Evolutionary conservation across 495 filamentous ascomycete species (phyloP).

Genomic region (Neurospora terricola): DNA sequence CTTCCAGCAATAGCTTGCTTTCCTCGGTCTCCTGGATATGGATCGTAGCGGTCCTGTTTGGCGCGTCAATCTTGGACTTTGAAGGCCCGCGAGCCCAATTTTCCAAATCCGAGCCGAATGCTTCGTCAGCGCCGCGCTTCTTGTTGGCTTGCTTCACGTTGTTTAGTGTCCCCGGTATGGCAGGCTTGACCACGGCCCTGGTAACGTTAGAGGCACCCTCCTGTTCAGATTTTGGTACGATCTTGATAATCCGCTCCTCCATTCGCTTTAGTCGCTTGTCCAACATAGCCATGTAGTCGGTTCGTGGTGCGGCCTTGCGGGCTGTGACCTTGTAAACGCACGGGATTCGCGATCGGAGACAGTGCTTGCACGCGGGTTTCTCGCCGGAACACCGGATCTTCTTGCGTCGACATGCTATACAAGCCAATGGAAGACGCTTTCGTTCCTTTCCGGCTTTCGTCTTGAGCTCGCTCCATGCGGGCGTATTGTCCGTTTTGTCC

Average conservation of each 20-base stretch:
- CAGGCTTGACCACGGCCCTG: conserved; percentile 71
- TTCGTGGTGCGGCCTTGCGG: conserved; percentile 87
- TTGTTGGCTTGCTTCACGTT: conserved; percentile 45
- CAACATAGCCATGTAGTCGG: conserved; percentile 98
- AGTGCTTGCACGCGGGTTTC: conserved; percentile 96
- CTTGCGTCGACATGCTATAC: conserved; percentile 91
- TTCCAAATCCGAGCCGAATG: conserved; percentile 74
- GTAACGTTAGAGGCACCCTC: conserved; percentile 45
- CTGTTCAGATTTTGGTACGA: conserved; percentile 78
- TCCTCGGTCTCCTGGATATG: conserved; percentile 60
- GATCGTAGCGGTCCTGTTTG: conserved; percentile 44
- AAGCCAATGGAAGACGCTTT: conserved; percentile 79
- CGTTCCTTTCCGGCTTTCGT: background rate
- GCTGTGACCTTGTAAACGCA: conserved; percentile 99
- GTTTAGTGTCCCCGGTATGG: conserved; percentile 51
- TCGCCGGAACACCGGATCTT: conserved; percentile 98
- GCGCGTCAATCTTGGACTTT: conserved; percentile 34
- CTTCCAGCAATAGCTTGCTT: conserved; percentile 63
- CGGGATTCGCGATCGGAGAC: conserved; percentile 82
- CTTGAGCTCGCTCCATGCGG: conserved; percentile 29
- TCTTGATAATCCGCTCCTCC: conserved; percentile 96
- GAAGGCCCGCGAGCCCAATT: conserved; percentile 60
- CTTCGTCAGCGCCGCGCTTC: conserved; percentile 81
- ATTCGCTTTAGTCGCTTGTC: conserved; percentile 88
- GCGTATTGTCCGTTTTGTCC: conserved; percentile 48